Percentiles rank a stretch among this genome's conserved stretches.
Conservation (phyloP, 2,329 filamentous ascomycete genomes). For the Cordyceps farinosa region DNA sequence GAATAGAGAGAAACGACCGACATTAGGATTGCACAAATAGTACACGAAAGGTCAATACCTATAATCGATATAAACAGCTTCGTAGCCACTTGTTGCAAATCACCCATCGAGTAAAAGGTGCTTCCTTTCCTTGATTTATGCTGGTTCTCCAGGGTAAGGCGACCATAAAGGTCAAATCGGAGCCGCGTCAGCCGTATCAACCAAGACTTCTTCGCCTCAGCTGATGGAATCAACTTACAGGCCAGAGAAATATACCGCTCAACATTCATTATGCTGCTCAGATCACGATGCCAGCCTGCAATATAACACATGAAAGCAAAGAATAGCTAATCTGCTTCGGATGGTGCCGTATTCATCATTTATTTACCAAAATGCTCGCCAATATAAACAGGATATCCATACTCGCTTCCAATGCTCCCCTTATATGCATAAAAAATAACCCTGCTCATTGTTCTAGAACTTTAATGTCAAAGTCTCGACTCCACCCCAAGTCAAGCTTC, state of each 20-base stretch:
- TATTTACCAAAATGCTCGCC: neutral
- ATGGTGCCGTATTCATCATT: neutral
- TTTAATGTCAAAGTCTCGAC: constrained; percentile 7
- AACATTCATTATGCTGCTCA: too few species aligned
- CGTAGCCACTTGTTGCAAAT: too few species aligned
- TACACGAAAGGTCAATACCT: too few species aligned
- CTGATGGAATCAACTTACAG: neutral
- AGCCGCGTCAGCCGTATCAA: neutral
- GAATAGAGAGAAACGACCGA: too few species aligned
- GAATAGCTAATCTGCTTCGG: neutral
- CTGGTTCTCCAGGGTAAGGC: neutral
- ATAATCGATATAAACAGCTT: too few species aligned
- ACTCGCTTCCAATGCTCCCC: constrained; percentile 7
- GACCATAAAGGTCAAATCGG: neutral
- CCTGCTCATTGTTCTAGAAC: neutral
- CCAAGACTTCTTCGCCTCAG: neutral
- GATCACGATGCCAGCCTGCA: too few species aligned
- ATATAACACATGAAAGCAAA: neutral
- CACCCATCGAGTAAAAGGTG: too few species aligned
- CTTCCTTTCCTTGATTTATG: neutral
- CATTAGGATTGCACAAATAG: too few species aligned
- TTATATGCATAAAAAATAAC: neutral
- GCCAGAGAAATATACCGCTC: neutral
- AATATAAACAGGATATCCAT: neutral
- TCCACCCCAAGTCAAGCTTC: constrained; percentile 23